phyloP scores from a whole-genome alignment of 805 yeast species.

The Komagataella ulmi region DNA sequence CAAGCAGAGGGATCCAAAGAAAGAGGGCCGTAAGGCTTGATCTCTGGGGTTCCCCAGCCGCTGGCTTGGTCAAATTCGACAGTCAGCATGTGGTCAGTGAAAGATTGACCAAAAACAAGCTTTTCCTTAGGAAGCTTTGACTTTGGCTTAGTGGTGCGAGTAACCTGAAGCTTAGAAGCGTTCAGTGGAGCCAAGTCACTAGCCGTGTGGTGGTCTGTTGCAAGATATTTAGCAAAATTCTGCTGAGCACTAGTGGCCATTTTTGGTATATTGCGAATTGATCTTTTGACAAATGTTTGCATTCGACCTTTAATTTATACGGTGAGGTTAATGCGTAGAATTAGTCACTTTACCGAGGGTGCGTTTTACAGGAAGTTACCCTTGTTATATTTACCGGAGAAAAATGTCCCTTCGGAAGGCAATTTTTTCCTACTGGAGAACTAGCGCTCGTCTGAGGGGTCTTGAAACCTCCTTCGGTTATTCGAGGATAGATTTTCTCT shows the following conservation, averaged over 20 bases:
- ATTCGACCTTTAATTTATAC: neutral
- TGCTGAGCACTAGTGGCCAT: neutral
- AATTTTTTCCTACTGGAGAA: neutral
- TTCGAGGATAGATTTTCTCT: neutral
- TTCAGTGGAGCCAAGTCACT: slow-evolving; percentile 27
- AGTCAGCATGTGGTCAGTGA: slow-evolving; percentile 84
- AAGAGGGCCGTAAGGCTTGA: slow-evolving; percentile 72
- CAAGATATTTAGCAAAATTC: neutral
- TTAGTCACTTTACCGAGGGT: neutral
- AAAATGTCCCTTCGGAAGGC: neutral
- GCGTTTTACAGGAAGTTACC: neutral
- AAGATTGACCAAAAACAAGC: slow-evolving; percentile 58
- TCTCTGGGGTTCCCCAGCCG: slow-evolving; percentile 89
- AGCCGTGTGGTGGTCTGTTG: neutral
- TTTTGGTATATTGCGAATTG: neutral
- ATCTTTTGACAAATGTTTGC: neutral
- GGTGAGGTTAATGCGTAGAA: neutral
- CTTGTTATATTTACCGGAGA: neutral
- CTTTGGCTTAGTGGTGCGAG: slow-evolving; percentile 36
- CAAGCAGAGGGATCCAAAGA: slow-evolving; percentile 75
- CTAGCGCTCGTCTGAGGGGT: neutral
- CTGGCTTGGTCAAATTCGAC: slow-evolving; percentile 63
- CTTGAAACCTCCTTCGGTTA: neutral
- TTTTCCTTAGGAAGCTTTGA: slow-evolving; percentile 43
- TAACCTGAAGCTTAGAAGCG: slow-evolving; percentile 37